phyloP scores from a whole-genome alignment of 495 filamentous ascomycete species.

The Penicillium nucicola region DNA sequence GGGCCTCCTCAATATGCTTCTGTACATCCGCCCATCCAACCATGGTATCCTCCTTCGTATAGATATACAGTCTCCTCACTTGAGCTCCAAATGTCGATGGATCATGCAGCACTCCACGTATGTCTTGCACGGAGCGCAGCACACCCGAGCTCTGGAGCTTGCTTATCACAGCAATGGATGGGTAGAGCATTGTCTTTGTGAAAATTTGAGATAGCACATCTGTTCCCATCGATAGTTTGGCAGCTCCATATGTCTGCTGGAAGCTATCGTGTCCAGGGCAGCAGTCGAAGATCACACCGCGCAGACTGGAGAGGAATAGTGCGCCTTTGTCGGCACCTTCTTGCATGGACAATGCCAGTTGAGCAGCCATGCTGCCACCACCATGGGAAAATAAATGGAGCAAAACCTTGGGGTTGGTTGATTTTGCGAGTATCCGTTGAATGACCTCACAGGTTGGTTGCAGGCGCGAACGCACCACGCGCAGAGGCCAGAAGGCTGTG shows the following conservation, averaged over 20 bases:
- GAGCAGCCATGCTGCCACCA: slow-evolving; percentile 23
- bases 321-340: slow-evolving; percentile 9
- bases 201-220: slow-evolving; percentile 9
- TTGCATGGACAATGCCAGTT: slow-evolving; percentile 23
- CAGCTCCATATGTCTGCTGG: slow-evolving; percentile 19
- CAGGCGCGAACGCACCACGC: slow-evolving; percentile 16
- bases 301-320: slow-evolving; percentile 9
- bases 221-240: slow-evolving; percentile 15
- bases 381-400: slow-evolving; percentile 32
- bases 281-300: slow-evolving; percentile 27
- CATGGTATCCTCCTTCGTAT: slow-evolving; percentile 33
- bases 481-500: slow-evolving; percentile 15
- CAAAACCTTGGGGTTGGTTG: slow-evolving; percentile 14
- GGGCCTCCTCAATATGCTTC: slow-evolving; percentile 27
- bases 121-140: slow-evolving; percentile 19
- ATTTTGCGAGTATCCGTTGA: slow-evolving; percentile 8
- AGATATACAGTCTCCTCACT: slow-evolving; percentile 29
- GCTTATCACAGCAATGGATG: slow-evolving; percentile 14
- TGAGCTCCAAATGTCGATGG: slow-evolving; percentile 14
- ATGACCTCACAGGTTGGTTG: slow-evolving; percentile 20
- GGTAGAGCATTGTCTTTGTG: slow-evolving; percentile 20
- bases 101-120: slow-evolving; percentile 26
- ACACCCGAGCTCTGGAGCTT: slow-evolving; percentile 17
- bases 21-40: slow-evolving; percentile 35
- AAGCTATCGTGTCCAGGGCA: slow-evolving; percentile 29